Evolutionary conservation across 2,329 filamentous ascomycete species (phyloP).

Genomic region (Colletotrichum sp.): DNA sequence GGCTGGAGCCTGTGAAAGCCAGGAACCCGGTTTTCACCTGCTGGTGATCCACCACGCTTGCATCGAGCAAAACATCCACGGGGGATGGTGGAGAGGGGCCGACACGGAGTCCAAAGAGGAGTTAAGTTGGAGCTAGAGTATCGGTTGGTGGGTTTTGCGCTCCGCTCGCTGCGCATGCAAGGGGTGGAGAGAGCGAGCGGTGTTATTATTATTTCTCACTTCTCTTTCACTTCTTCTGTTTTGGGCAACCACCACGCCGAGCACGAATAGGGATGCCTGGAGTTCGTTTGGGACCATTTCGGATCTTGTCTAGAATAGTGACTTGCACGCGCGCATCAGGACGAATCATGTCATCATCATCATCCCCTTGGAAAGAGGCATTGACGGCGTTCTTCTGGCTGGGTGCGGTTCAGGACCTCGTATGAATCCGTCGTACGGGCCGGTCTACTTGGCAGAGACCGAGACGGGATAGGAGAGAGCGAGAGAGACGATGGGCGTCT

Average conservation of each 20-base stretch:
- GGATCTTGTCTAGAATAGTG: background rate
- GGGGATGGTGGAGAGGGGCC: background rate
- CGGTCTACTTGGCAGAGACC: background rate
- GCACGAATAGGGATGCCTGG: background rate
- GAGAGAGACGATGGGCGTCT: background rate
- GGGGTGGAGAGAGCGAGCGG: background rate
- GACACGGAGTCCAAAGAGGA: background rate
- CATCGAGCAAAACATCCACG: slow-evolving; percentile 4
- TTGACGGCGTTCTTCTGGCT: background rate
- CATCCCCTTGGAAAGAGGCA: background rate
- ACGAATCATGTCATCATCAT: slow-evolving; percentile 3
- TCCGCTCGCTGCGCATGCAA: slow-evolving; percentile 3
- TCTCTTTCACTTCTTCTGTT: background rate
- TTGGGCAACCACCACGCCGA: background rate
- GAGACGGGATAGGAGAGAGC: background rate
- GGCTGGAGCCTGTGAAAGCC: slow-evolving; percentile 93
- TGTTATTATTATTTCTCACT: background rate
- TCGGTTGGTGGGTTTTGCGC: background rate
- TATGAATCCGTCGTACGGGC: background rate
- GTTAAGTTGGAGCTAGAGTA: background rate
- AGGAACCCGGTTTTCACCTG: slow-evolving; percentile 97
- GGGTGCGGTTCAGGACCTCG: background rate
- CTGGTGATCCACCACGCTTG: slow-evolving; percentile 64
- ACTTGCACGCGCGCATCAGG: background rate
- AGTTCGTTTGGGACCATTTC: background rate